Base-by-base conservation (phyloP, 495 filamentous ascomycete genomes). In the Neurospora tetraspora region DNA sequence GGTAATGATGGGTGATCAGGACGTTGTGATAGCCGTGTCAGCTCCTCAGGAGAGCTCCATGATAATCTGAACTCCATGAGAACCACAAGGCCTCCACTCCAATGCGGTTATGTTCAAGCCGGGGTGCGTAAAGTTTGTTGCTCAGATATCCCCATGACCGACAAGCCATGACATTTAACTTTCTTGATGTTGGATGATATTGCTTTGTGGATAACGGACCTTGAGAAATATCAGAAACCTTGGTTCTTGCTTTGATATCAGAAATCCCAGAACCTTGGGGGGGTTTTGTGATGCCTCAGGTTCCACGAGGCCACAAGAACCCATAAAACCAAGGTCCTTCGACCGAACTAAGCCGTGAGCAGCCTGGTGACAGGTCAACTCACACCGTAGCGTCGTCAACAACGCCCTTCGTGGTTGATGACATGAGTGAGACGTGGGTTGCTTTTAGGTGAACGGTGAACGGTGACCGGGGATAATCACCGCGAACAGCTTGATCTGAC, bases 211-310 rank as follows among this genome's bases (percentile, higher is more conserved):
- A 59, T 61, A 61, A 61, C 23, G 47, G 11, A 31, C 47, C 47
- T 61, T 16, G 47, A 61, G 11, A 61, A 16, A 18, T 16, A 61
- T 27, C 27, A 34, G 12, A 23, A 16, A 34, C 14, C 53, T 61
- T 16, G 27, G 12, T 61, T 61, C 23, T 61, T 61, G 3, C 53
- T 5, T 61, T 61, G 53, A 61, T 31, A 8, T 61, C 7, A 61
- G 12, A 31, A 27, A 59, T 59, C 47, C 47, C 47, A 31, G 47
- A 59, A 59, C 11, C 11, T 59, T 59, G 70, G 72, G 69, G 42
- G 72, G 45, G 37, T 69, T 70, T 11, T 47, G 12, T 71, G 31
- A 38, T 42, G 72, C 71, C 70, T 73, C 72, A 71, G 72, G 65
- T 71, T 40, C 20, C 70, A 37, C 39, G 40, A 20, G 39, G 37